Base-by-base conservation (phyloP, 202 grass and related monocot genomes). In the Zoysia matrella region DNA sequence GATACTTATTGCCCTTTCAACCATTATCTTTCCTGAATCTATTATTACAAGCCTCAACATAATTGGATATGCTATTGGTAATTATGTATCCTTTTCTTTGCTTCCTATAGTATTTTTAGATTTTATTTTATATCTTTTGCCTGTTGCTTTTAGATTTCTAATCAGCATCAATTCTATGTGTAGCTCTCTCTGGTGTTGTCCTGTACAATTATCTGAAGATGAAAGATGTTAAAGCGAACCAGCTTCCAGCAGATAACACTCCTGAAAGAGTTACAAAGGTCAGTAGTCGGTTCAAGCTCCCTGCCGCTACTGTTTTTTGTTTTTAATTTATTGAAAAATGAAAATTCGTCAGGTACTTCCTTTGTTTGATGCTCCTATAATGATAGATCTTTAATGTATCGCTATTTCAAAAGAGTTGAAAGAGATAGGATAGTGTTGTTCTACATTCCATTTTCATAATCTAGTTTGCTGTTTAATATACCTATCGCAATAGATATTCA, bases 161-260 rank as follows among this genome's bases (percentile, higher is more conserved):
- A 71, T 65, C 65, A 67, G 16, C 85, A 86, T 60, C 15, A 11
- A 68, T 81, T 81, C 48, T 49, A 72, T 73, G 50, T 90, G 67
- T 72, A 94, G 96, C 96, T 57, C 93, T 99, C 39, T 99, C 82
- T 72, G 96, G 96, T 30, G 96, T 99, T 77, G 91, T 96, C 61
- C 82, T 99, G 87, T 99, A 99, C 85, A 99, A 99, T 82, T 99
- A 99, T 84, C 90, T 99, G 91, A 99, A 99, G 87, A 92, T 99
- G 68, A 99, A 83, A 88, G 96, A 99, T 87, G 89, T 85, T 64
- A 85, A 82, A 91, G 83, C 87, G 52, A 99, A 81, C 60, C 83
- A 87, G 83, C 77, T 94, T 79, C 93, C 91, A 68, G 57, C 75
- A 47, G 93, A 99, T 69, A 89, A 40, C 53, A 74, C 51, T 85